phyloP scores from a whole-genome alignment of 768 basidiomycete species.

The Gloeopeniophorella convolvens region DNA sequence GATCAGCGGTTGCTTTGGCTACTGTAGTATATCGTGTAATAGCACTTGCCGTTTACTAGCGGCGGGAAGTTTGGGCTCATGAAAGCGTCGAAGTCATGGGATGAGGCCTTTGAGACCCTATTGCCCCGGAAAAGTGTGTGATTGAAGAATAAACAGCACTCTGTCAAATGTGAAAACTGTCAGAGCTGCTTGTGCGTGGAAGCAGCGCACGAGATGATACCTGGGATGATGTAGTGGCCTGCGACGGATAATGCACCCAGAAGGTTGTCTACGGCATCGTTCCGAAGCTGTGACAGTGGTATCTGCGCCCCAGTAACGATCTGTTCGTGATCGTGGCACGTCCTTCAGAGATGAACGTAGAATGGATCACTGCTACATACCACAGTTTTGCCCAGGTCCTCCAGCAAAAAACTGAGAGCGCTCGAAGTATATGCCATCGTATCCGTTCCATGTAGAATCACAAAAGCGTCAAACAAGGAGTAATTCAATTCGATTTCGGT shows the following conservation, averaged over 20 bases:
- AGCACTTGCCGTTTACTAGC: conserved; percentile 61
- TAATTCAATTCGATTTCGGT: conserved; percentile 94
- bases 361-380: conserved; percentile 34
- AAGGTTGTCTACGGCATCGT: conserved; percentile 90
- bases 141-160: conserved; percentile 86
- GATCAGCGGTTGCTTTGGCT: not conserved
- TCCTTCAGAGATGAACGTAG: not conserved
- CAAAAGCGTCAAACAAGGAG: conserved; percentile 77
- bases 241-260: conserved; percentile 86
- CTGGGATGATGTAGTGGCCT: conserved; percentile 88
- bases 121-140: conserved; percentile 84
- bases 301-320: conserved; percentile 93
- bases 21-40: not conserved
- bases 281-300: conserved; percentile 83
- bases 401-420: conserved; percentile 84
- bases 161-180: conserved; percentile 31
- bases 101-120: conserved; percentile 75
- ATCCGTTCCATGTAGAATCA: conserved; percentile 87
- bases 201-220: conserved; percentile 31
- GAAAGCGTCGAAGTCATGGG: conserved; percentile 79
- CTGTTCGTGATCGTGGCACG: too few species aligned
- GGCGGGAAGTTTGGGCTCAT: conserved; percentile 79
- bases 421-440: conserved; percentile 89
- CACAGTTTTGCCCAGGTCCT: conserved; percentile 89
- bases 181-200: not conserved